Evolutionary conservation across 768 basidiomycete species (phyloP), one percentile per base, ranked within the genome.

Genomic region (Boletus reticuloceps): DNA sequence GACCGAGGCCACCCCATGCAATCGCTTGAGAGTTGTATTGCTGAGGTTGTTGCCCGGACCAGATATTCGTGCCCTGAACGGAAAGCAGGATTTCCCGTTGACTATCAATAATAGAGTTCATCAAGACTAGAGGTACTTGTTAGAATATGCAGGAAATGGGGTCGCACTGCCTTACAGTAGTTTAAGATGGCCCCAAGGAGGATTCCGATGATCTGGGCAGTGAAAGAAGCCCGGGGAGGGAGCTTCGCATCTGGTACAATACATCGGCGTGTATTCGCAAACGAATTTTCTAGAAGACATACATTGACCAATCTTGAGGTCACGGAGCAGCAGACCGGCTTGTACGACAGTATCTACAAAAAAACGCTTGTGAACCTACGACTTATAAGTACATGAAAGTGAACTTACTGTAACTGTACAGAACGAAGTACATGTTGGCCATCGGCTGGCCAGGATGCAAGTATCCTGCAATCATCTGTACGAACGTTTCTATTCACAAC

Each of bases 151-250:
- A 38, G 40, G 19, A n/a, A 44, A 44, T 29, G 6, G 22, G 10
- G 25, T 13, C 16, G 19, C 5, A 12, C 6, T 38, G 32, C 48
- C 72, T 44, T 46, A 79, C 80, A 58, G 49, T 76, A 80, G 64
- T 78, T 80, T 38, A 80, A 63, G 48, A 79, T 59, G 27, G 75
- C 70, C 10, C 79, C 84, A 38, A 86, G 69, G 46, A 87, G 66
- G 5, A 82, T 80, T 0, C 85, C 84, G 43, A 77, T 46, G 27
- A 73, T 75, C 63, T 86, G 84, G 13, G 82, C 82, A n/a, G 77
- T 74, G 66, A 87, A 86, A 3, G 84, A 81, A 36, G 79, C 78
- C 7, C 84, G 81, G 45, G 85, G 85, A 29, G 85, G 82, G 36
- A 87, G 75, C 70, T 86, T 86, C 25, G 78, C 56, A 43, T 71